Base-by-base conservation (phyloP, 768 basidiomycete genomes). In the Inosperma sp. region DNA sequence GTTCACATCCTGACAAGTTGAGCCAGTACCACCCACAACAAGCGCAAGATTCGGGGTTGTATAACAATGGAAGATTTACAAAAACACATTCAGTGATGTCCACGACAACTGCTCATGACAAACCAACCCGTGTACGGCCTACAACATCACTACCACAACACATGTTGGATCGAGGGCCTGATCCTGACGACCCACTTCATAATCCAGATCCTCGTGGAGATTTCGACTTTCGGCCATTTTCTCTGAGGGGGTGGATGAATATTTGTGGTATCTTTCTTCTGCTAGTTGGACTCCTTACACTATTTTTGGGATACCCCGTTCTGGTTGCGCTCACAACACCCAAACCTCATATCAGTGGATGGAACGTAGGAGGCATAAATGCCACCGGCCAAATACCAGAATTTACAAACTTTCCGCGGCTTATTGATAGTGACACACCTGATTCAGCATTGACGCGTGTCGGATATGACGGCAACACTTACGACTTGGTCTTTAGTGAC, bases 241-340 rank as follows among this genome's bases (percentile, higher is more conserved):
- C 93, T 6, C 68, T 75, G 7, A 78, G 93, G 66, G 95, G 95
- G 1, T 86, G 91, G 81, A 68, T 77, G 25, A 97, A 97, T 63
- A 76, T 79, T n/a, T 72, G 77, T 10, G 85, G 84, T 25, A 77
- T 97, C 19, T 54, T 90, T 58, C 47, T 89, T 49, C 75, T 97
- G 52, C 68, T 86, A 27, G 56, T 74, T 6, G 84, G 81, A 25
- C 72, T 96, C 41, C 67, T 96, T 55, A 79, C 77, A 14, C 77
- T 97, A 13, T 97, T 96, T 59, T 86, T 84, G 16, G 93, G 87
- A 26, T 96, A 89, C 61, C 95, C 95, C 10, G 82, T 96, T 62
- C 80, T 92, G 52, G 43, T 71, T 76, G 44, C 79, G 78, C 56
- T 81, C 68, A 69, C 68, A 29, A 68, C 68, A 50, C 65, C 62